phyloP scores from a whole-genome alignment of 371 early-diverging fungal genomes.

The Mucor sp. region DNA sequence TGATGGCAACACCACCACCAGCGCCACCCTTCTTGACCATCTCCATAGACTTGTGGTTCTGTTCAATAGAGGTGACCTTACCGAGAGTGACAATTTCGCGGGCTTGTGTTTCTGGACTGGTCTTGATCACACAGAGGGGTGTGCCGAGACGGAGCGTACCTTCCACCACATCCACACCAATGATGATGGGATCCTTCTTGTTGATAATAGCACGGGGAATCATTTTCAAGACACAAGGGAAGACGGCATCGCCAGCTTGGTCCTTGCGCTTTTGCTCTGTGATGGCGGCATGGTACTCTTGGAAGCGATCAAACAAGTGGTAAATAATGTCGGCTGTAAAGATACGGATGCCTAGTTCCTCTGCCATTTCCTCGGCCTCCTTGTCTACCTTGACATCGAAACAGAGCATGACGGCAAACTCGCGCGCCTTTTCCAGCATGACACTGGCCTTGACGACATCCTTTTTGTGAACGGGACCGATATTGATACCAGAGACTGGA shows the following conservation, averaged over 20 bases:
- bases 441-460: slow-evolving; percentile 94
- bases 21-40: slow-evolving; percentile 86
- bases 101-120: slow-evolving; percentile 75
- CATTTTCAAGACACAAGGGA: slow-evolving; percentile 96
- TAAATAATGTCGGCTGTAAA: slow-evolving; percentile 99
- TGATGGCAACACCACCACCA: slow-evolving; percentile 93
- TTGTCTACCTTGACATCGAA: slow-evolving; percentile 99
- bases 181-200: slow-evolving; percentile 96
- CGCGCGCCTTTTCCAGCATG: slow-evolving; percentile 92
- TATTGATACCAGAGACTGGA: slow-evolving; percentile 97
- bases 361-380: slow-evolving; percentile 95
- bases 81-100: slow-evolving; percentile 84
- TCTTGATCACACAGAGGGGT: slow-evolving; percentile 92
- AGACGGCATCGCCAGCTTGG: slow-evolving; percentile 90
- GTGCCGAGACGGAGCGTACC: slow-evolving; percentile 95
- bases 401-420: slow-evolving; percentile 95
- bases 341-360: slow-evolving; percentile 91
- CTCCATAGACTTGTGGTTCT: slow-evolving; percentile 92
- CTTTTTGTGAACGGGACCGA: slow-evolving; percentile 99
- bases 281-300: slow-evolving; percentile 77
- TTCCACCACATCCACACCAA: slow-evolving; percentile 98
- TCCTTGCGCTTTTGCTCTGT: slow-evolving; percentile 88
- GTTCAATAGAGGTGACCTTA: slow-evolving; percentile 95
- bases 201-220: slow-evolving; percentile 96
- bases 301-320: slow-evolving; percentile 98